A percentile compares a stretch with the other conserved stretches of the same genome.
Evolutionary conservation across 805 yeast species (phyloP).

Genomic region (Kazachstania viticola): DNA sequence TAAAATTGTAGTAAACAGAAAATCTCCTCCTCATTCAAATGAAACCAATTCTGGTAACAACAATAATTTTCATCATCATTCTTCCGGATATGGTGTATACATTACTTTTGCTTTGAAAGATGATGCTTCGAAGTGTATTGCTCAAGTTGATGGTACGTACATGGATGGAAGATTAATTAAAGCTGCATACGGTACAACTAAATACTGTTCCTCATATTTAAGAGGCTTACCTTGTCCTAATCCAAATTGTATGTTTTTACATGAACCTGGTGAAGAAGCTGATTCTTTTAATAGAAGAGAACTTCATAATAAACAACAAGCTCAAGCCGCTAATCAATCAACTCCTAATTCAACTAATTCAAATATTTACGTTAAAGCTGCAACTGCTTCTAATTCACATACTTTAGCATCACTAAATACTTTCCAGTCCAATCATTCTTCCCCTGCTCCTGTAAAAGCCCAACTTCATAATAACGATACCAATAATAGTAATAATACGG

Average conservation of each 20-base stretch:
- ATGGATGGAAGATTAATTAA: constrained; percentile 82
- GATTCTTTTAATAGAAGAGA: constrained; percentile 77
- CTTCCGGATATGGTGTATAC: constrained; percentile 83
- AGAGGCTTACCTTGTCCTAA: constrained; percentile 95
- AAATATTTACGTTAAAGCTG: constrained; percentile 3
- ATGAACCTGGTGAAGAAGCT: constrained; percentile 99
- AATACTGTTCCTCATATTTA: constrained; percentile 91
- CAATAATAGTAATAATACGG: constrained; percentile 1
- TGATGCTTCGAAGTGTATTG: constrained; percentile 89
- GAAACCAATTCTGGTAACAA: not conserved
- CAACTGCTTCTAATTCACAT: constrained; percentile 6
- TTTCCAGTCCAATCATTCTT: constrained; percentile 7
- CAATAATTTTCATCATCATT: constrained; percentile 17
- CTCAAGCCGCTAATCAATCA: constrained; percentile 22
- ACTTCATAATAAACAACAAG: constrained; percentile 26
- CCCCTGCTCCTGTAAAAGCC: constrained; percentile 23
- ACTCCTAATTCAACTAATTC: constrained; percentile 1
- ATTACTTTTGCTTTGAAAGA: constrained; percentile 89
- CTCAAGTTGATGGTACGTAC: constrained; percentile 82
- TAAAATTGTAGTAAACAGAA: constrained; percentile 85
- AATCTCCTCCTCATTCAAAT: constrained; percentile 33
- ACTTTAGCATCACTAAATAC: constrained; percentile 4
- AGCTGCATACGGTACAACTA: constrained; percentile 98
- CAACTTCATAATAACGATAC: constrained; percentile 15
- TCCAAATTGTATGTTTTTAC: constrained; percentile 97